Percentiles rank a stretch among this genome's conserved stretches.
phyloP scores from a whole-genome alignment of 2,329 filamentous ascomycete species.

The Pseudogymnoascus sp. region DNA sequence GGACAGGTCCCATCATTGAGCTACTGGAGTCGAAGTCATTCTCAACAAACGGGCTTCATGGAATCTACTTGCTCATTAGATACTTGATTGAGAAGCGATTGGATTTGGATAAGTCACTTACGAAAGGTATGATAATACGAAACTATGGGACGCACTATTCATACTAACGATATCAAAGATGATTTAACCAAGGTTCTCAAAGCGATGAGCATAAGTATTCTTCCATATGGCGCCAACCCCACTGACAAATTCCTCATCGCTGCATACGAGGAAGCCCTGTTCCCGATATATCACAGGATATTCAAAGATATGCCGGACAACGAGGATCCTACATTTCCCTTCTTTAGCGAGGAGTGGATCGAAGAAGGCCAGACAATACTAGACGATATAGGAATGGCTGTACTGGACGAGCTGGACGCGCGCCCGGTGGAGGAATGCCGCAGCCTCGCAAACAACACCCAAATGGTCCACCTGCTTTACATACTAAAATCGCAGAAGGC shows the following conservation, averaged over 20 bases:
- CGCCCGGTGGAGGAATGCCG: constrained; percentile 3
- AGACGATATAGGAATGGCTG: constrained; percentile 33
- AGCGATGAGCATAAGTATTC: constrained; percentile 4
- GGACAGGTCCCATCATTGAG: constrained; percentile 36
- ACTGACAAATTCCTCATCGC: constrained; percentile 16
- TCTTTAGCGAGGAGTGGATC: background rate
- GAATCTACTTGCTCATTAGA: constrained; percentile 48
- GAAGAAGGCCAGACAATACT: constrained; percentile 27
- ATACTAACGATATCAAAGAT: constrained; percentile 23
- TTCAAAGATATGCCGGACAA: background rate
- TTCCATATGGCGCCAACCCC: background rate
- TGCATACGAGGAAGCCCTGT: constrained; percentile 30
- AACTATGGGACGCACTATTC: background rate
- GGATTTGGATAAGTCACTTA: constrained; percentile 38
- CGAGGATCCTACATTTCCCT: background rate
- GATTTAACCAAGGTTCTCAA: constrained; percentile 15
- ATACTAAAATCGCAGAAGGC: background rate
- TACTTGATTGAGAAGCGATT: constrained; percentile 49
- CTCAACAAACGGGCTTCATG: constrained; percentile 50
- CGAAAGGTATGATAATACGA: constrained; percentile 32
- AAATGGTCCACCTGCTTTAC: background rate
- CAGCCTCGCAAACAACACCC: background rate
- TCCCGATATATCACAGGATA: constrained; percentile 19
- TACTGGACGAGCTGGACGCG: constrained; percentile 15
- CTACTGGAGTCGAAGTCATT: constrained; percentile 22